Evolutionary conservation across 441 rosid genomes (phyloP).

Genomic region (Erodium moschatum): DNA sequence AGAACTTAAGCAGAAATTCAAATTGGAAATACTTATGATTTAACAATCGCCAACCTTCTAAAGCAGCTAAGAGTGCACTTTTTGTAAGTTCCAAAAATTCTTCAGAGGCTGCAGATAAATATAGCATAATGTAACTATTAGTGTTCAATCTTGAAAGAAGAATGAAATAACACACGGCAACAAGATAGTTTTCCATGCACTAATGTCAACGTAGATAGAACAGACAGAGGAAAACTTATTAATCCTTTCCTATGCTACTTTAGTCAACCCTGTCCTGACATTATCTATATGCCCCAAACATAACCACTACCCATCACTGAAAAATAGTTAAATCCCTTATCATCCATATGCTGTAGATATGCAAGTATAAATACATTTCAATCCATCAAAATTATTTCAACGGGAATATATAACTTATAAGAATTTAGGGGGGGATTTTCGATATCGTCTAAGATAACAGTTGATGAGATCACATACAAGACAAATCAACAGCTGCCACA

Average conservation of each 20-base stretch:
- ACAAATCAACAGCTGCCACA: conserved; percentile 86
- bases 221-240: not conserved
- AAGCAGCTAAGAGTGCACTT: conserved; percentile 79
- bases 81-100: conserved; percentile 92
- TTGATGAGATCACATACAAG: conserved; percentile 43
- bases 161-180: not conserved
- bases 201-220: not conserved
- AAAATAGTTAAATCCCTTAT: not conserved
- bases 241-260: not conserved
- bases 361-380: not conserved
- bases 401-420: not conserved
- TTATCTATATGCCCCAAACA: not conserved
- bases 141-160: not conserved
- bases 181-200: not conserved
- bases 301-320: not conserved
- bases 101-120: conserved; percentile 66
- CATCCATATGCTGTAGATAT: not conserved
- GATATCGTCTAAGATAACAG: not conserved
- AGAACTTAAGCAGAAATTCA: conserved; percentile 12
- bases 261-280: not conserved
- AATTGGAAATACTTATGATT: conserved; percentile 15
- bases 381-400: not conserved
- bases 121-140: conserved; percentile 7
- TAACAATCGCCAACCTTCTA: conserved; percentile 53
- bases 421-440: not conserved